phyloP scores from a whole-genome alignment of 129 eudicot species.

The Erigeron canadensis region DNA sequence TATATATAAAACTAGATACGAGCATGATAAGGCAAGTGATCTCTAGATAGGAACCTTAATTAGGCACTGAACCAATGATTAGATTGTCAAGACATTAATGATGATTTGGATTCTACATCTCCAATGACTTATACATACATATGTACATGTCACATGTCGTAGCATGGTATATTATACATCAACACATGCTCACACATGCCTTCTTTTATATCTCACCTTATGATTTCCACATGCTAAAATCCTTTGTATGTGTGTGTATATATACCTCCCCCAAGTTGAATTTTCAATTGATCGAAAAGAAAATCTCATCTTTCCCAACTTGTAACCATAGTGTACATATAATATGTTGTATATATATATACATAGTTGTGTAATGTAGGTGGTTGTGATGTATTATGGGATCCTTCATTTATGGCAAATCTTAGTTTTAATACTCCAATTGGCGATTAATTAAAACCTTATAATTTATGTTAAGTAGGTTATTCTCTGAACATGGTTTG shows the following conservation, averaged over 20 bases:
- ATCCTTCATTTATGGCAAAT: constrained; percentile 14
- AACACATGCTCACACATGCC: constrained; percentile 43
- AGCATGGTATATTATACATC: constrained; percentile 35
- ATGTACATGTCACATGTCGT: constrained; percentile 10
- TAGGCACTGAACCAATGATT: not conserved
- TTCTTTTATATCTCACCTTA: constrained; percentile 2
- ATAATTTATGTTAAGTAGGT: not conserved
- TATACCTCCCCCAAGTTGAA: constrained; percentile 7
- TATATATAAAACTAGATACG: not conserved
- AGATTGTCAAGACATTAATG: not conserved
- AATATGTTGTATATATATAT: not conserved
- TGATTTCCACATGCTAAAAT: not conserved
- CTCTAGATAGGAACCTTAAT: not conserved
- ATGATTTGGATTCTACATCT: not conserved
- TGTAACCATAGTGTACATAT: not conserved
- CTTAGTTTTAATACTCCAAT: not conserved
- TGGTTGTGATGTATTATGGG: not conserved
- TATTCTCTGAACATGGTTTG: constrained; percentile 13
- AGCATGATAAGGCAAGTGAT: constrained; percentile 23
- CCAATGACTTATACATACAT: not conserved
- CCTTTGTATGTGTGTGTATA: not conserved
- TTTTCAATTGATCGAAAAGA: not conserved
- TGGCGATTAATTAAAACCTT: constrained; percentile 8
- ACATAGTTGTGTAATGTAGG: not conserved
- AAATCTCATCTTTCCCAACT: not conserved